Evolutionary conservation across 176 grass and related monocot genomes (phyloP).

Genomic region (Aechmea fasciata): DNA sequence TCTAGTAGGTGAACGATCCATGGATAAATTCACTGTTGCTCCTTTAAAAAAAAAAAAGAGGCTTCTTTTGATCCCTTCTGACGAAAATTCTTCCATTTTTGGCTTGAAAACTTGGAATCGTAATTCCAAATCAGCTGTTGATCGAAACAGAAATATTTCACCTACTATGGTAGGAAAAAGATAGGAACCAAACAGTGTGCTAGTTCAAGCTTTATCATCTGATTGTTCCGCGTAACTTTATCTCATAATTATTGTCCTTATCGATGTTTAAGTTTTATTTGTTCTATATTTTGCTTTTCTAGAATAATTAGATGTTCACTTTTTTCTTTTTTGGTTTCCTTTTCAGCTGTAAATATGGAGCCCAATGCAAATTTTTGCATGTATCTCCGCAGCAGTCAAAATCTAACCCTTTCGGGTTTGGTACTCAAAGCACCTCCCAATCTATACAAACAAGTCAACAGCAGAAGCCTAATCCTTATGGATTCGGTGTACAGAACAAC

Average conservation of each 20-base stretch:
- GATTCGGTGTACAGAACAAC: conserved; percentile 61
- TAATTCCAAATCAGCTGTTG: not conserved
- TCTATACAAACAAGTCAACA: conserved; percentile 25
- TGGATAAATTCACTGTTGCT: not conserved
- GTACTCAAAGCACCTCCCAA: conserved; percentile 7
- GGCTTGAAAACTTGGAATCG: not conserved
- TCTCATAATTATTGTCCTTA: not conserved
- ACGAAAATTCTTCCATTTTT: not conserved
- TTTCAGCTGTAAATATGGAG: conserved; percentile 72
- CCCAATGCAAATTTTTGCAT: conserved; percentile 66
- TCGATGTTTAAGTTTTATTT: not conserved
- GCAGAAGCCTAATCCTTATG: conserved; percentile 65
- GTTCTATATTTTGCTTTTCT: not conserved
- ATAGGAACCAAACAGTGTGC: too few species aligned
- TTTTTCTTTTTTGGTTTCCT: conserved; percentile 14
- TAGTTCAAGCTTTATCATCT: too few species aligned
- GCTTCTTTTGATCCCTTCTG: too few species aligned
- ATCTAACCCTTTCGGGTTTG: conserved; percentile 69
- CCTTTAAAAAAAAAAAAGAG: too few species aligned
- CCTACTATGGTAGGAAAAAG: too few species aligned
- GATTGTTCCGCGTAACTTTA: not conserved
- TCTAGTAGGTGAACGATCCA: not conserved
- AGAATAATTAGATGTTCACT: not conserved
- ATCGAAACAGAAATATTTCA: too few species aligned
- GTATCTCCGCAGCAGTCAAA: conserved; percentile 45